phyloP scores from a whole-genome alignment of 179 eudicot species.

The Actinidia arguta region DNA sequence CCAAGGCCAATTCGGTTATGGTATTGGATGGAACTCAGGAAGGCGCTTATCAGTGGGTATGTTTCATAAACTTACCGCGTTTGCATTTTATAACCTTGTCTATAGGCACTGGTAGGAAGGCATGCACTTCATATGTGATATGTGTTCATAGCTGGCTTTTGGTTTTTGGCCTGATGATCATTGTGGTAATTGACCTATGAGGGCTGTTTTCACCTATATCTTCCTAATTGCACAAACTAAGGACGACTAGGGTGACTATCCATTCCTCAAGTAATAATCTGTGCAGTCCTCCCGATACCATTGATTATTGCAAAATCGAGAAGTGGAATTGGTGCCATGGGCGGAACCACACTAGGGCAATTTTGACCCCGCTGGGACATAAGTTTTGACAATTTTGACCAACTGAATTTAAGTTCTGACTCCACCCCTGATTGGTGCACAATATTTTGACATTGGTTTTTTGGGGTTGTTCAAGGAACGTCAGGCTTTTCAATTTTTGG shows the following conservation, averaged over 20 bases:
- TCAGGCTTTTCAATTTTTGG: no score
- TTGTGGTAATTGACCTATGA: neutral
- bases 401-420: no score
- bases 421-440: no score
- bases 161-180: neutral
- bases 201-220: neutral
- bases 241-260: neutral
- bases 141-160: neutral
- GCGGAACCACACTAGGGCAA: no score
- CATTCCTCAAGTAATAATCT: neutral
- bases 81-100: neutral
- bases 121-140: neutral
- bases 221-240: neutral
- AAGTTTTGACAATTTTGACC: no score
- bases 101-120: slow-evolving; percentile 3
- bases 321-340: no score
- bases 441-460: no score
- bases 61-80: slow-evolving; percentile 25
- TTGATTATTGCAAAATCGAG: neutral
- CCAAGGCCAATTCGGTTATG: slow-evolving; percentile 70
- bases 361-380: no score
- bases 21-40: slow-evolving; percentile 97
- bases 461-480: no score
- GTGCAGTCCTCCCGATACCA: neutral
- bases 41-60: slow-evolving; percentile 98